These are phyloP conservation scores for Takakia lepidozioides DNA, from an alignment of 225 moss, liverwort and hornwort genomes.

Conservation along the genomic window DNA sequence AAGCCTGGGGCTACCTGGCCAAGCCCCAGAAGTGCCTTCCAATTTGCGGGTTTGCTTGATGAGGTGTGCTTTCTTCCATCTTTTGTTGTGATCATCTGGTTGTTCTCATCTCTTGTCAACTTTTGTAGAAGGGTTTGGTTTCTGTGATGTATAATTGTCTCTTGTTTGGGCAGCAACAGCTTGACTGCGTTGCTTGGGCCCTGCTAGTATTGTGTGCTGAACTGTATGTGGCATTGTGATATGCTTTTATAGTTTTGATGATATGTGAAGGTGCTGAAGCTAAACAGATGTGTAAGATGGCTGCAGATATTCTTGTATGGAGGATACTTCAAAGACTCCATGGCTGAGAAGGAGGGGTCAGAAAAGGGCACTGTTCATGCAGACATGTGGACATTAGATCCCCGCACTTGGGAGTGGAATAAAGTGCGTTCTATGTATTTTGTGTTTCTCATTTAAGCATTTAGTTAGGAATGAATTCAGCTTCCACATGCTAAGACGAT, in stretches of 20 bases:
- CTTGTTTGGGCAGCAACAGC: too few species aligned
- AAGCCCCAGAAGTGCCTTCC: conserved; percentile 66
- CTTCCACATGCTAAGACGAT: conserved; percentile 3
- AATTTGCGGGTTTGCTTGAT: conserved; percentile 62
- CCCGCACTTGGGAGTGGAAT: conserved; percentile 74
- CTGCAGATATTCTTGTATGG: conserved; percentile 74
- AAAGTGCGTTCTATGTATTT: conserved; percentile 31
- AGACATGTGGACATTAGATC: conserved; percentile 82
- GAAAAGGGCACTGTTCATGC: conserved; percentile 70
- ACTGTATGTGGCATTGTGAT: too few species aligned
- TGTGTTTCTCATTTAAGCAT: not conserved
- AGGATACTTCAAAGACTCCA: conserved; percentile 70
- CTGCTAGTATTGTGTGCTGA: too few species aligned
- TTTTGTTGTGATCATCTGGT: too few species aligned
- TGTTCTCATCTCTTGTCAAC: too few species aligned
- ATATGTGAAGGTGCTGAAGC: too few species aligned
- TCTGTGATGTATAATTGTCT: too few species aligned
- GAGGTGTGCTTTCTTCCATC: conserved; percentile 49
- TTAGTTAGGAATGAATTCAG: not conserved
- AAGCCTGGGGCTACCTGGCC: conserved; percentile 80
- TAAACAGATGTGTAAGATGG: too few species aligned
- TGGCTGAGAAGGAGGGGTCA: conserved; percentile 60
- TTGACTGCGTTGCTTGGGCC: too few species aligned
- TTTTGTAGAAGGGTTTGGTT: too few species aligned
- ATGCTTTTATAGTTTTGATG: too few species aligned